Evolutionary conservation across 331 rosid genomes (phyloP).

Genomic region (Dryas integrifolia): DNA sequence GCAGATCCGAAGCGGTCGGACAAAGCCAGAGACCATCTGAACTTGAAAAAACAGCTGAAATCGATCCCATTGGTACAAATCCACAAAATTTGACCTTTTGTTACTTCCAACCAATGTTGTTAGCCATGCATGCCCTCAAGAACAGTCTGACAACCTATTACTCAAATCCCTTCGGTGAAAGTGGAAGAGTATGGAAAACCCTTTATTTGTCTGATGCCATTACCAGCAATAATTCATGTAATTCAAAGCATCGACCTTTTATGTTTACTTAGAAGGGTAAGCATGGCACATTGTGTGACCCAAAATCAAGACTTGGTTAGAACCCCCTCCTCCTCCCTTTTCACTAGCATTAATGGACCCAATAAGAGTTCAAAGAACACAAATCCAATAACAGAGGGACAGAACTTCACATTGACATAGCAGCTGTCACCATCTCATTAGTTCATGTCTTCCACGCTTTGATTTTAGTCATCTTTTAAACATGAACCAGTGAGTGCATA

Average conservation of each 20-base stretch:
- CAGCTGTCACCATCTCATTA: slow-evolving; percentile 23
- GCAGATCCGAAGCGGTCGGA: slow-evolving; percentile 25
- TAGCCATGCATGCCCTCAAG: slow-evolving; percentile 8
- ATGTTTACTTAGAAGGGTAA: slow-evolving; percentile 30
- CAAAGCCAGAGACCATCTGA: slow-evolving; percentile 20
- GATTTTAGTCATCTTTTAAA: background rate
- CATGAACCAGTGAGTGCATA: background rate
- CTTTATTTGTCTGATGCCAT: slow-evolving; percentile 21
- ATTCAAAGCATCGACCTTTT: slow-evolving; percentile 22
- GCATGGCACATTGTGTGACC: background rate
- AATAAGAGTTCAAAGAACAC: slow-evolving; percentile 12
- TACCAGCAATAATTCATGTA: slow-evolving; percentile 17
- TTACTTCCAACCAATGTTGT: slow-evolving; percentile 5
- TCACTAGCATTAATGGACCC: slow-evolving; percentile 19
- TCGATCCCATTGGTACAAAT: slow-evolving; percentile 6
- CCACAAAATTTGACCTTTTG: background rate
- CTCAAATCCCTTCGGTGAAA: slow-evolving; percentile 12
- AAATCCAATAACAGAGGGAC: slow-evolving; percentile 28
- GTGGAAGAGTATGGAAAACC: slow-evolving; percentile 13
- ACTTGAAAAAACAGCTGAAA: slow-evolving; percentile 11
- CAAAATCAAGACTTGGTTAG: slow-evolving; percentile 7
- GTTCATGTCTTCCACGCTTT: slow-evolving; percentile 40
- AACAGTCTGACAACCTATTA: slow-evolving; percentile 3
- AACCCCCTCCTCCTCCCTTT: slow-evolving; percentile 2
- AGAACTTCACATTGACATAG: slow-evolving; percentile 24